These are phyloP conservation scores for Dryadomyces quercus-mongolicae DNA, from an alignment of 2,329 filamentous ascomycete genomes.

Conservation along the genomic window DNA sequence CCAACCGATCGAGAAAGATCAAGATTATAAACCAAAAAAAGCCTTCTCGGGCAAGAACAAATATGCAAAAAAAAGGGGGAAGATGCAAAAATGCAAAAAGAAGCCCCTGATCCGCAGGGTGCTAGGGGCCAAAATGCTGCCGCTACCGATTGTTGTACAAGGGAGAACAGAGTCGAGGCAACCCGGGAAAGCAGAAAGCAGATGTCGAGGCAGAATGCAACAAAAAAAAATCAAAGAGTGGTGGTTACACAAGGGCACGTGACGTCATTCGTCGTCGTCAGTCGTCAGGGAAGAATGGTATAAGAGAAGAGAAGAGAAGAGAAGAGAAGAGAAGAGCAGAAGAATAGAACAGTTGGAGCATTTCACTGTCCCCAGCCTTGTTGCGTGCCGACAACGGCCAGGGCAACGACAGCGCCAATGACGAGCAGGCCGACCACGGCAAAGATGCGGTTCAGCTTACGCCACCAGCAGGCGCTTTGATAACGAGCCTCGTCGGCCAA, in stretches of 20 bases:
- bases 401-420: slow-evolving; percentile 37
- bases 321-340: neutral
- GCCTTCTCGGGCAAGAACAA: neutral
- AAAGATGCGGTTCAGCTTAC: slow-evolving; percentile 47
- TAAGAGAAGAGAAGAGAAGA: neutral
- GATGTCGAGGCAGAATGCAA: neutral
- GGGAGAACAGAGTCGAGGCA: neutral
- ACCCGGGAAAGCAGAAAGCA: neutral
- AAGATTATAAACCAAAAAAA: neutral
- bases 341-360: neutral
- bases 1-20: too few species aligned
- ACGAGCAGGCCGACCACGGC: slow-evolving; percentile 42
- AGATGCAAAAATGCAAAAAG: neutral
- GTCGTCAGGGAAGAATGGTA: neutral
- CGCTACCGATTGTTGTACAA: neutral
- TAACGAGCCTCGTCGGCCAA: slow-evolving; percentile 31
- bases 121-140: neutral
- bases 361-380: slow-evolving; percentile 29
- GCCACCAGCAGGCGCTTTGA: slow-evolving; percentile 46
- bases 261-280: neutral
- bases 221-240: neutral
- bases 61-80: neutral
- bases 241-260: neutral
- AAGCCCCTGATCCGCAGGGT: neutral
- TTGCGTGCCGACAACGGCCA: slow-evolving; percentile 38